Evolutionary conservation across 306 rosid genomes (phyloP).

Genomic region (Luffa acutangula): DNA sequence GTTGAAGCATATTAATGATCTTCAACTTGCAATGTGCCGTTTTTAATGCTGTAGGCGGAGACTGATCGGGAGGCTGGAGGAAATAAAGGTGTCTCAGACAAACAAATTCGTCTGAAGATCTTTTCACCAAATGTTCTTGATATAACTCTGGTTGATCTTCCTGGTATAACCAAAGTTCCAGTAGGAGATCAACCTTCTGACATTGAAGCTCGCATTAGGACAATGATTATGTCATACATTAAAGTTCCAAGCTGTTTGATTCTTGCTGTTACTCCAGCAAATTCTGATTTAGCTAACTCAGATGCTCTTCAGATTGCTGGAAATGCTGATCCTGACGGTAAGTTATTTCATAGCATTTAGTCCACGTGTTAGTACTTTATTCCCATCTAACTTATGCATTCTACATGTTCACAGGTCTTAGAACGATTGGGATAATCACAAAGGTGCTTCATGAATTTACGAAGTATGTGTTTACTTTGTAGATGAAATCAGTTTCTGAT

Average conservation of each 20-base stretch:
- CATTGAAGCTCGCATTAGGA: constrained; percentile 88
- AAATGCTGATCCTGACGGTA: constrained; percentile 98
- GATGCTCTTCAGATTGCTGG: constrained; percentile 99
- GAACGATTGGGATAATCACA: constrained; percentile 93
- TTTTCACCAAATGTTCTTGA: constrained; percentile 97
- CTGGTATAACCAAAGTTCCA: constrained; percentile 97
- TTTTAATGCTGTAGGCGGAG: constrained; percentile 48
- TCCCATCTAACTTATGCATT: background rate
- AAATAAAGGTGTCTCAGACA: constrained; percentile 96
- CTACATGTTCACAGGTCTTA: constrained; percentile 52
- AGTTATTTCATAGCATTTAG: constrained; percentile 16
- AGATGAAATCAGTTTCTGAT: constrained; percentile 17
- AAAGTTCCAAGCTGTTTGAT: constrained; percentile 80
- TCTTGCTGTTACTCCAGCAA: constrained; percentile 95
- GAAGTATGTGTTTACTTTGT: background rate
- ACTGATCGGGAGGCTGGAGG: constrained; percentile 96
- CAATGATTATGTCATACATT: constrained; percentile 96
- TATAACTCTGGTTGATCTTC: constrained; percentile 94
- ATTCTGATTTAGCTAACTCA: constrained; percentile 96
- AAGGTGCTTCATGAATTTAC: constrained; percentile 42
- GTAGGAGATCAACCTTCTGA: constrained; percentile 99
- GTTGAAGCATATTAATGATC: background rate
- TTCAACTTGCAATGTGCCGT: background rate
- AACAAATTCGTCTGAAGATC: constrained; percentile 93
- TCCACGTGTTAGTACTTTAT: constrained; percentile 8